Evolutionary conservation across 2,329 filamentous ascomycete genomes (phyloP).

Genomic region (Talaromyces pinophilus): DNA sequence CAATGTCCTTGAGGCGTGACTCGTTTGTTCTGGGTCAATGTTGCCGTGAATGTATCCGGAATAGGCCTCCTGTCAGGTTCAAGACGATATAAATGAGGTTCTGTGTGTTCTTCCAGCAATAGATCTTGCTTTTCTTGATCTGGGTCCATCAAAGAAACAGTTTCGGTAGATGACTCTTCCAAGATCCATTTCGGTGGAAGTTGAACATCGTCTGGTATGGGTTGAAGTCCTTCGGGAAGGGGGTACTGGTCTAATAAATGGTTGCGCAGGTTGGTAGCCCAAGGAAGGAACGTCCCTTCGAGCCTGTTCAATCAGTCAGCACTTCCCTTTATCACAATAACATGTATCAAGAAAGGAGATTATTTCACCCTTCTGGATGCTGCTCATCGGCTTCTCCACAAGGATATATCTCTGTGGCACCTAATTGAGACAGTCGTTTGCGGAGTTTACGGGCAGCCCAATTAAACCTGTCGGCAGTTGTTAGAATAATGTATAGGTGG

Average conservation of each 20-base stretch:
- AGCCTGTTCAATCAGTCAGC: constrained; percentile 54
- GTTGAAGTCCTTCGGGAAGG: constrained; percentile 63
- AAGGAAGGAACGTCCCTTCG: constrained; percentile 78
- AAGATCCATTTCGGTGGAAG: constrained; percentile 74
- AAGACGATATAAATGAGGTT: constrained; percentile 28
- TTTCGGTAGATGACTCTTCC: constrained; percentile 21
- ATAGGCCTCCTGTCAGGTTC: constrained; percentile 58
- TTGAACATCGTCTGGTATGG: constrained; percentile 72
- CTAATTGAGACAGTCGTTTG: constrained; percentile 79
- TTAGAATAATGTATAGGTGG: too few species aligned
- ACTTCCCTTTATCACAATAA: background rate
- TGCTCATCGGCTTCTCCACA: constrained; percentile 90
- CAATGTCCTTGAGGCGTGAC: constrained; percentile 77
- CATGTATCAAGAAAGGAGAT: constrained; percentile 32
- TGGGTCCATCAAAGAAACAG: constrained; percentile 13
- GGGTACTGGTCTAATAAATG: constrained; percentile 69
- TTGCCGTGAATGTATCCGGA: constrained; percentile 58
- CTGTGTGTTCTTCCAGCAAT: background rate
- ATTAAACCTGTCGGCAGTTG: constrained; percentile 67
- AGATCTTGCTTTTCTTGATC: constrained; percentile 1
- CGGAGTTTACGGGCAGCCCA: constrained; percentile 87
- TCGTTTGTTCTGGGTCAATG: constrained; percentile 65
- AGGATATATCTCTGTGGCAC: constrained; percentile 73
- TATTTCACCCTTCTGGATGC: constrained; percentile 76
- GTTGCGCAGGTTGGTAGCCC: constrained; percentile 68